These are phyloP conservation scores for Rubia occidens DNA, from an alignment of 305 asterid genomes.

Conservation along the genomic window DNA sequence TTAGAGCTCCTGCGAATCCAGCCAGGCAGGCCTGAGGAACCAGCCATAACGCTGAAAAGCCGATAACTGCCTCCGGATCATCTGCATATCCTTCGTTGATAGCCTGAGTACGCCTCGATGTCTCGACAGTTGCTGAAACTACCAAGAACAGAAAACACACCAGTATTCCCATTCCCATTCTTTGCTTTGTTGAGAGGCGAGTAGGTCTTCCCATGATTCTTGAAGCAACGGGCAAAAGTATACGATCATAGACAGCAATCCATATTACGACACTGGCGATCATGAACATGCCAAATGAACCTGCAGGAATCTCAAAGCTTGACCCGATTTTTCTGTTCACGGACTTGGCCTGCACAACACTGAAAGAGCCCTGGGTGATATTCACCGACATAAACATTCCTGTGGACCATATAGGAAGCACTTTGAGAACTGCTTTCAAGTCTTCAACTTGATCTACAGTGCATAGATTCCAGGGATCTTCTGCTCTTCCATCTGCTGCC, in stretches of 20 bases:
- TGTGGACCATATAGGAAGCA: slow-evolving; percentile 54
- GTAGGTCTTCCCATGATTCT: slow-evolving; percentile 33
- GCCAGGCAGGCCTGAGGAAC: slow-evolving; percentile 46
- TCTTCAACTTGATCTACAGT: slow-evolving; percentile 54
- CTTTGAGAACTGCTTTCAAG: slow-evolving; percentile 43
- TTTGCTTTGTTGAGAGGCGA: slow-evolving; percentile 26
- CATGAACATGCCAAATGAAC: slow-evolving; percentile 39
- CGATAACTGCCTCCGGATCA: slow-evolving; percentile 18
- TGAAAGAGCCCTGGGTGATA: slow-evolving; percentile 37
- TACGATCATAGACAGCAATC: slow-evolving; percentile 50
- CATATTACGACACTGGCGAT: slow-evolving; percentile 39
- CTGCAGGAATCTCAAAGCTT: slow-evolving; percentile 54
- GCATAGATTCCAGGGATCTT: slow-evolving; percentile 42
- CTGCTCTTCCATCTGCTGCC: slow-evolving; percentile 25
- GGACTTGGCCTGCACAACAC: slow-evolving; percentile 49
- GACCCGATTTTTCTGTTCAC: slow-evolving; percentile 36
- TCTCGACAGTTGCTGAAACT: slow-evolving; percentile 40
- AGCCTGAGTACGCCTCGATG: slow-evolving; percentile 32
- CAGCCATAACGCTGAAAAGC: slow-evolving; percentile 54
- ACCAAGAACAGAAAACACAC: slow-evolving; percentile 43
- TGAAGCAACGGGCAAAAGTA: slow-evolving; percentile 49
- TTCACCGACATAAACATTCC: slow-evolving; percentile 43
- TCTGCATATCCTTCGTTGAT: slow-evolving; percentile 22
- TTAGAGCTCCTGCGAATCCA: slow-evolving; percentile 22
- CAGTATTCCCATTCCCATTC: slow-evolving; percentile 70